Conservation (phyloP, 225 moss, liverwort and hornwort species). For the Bryoerythrophyllum caledonicum region DNA sequence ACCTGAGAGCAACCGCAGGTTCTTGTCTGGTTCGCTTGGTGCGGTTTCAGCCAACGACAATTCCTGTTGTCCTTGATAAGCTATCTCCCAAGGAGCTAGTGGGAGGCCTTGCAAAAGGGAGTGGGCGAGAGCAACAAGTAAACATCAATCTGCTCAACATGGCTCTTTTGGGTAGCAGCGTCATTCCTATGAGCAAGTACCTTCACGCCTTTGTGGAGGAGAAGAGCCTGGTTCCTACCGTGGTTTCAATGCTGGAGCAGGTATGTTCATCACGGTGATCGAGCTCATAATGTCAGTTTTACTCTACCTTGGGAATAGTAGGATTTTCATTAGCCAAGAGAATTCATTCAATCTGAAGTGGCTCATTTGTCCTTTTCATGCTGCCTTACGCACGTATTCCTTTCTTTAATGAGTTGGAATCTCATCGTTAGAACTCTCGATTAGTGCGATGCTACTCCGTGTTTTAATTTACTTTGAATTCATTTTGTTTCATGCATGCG, state of each 20-base stretch:
- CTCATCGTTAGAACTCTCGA: background rate
- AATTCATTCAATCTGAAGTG: background rate
- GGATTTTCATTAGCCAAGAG: background rate
- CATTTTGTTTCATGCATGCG: background rate
- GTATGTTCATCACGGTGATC: slow-evolving; percentile 2
- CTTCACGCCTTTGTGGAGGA: slow-evolving; percentile 63
- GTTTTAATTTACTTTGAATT: background rate
- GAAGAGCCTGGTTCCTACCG: slow-evolving; percentile 66
- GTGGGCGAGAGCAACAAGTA: slow-evolving; percentile 70
- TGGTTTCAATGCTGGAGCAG: slow-evolving; percentile 72
- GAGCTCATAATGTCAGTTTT: background rate
- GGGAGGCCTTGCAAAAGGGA: slow-evolving; percentile 61
- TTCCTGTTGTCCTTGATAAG: slow-evolving; percentile 69
- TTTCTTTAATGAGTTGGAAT: background rate
- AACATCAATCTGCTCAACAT: slow-evolving; percentile 78
- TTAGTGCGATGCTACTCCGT: background rate
- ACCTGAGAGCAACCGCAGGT: slow-evolving; percentile 69
- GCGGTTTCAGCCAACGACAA: slow-evolving; percentile 62
- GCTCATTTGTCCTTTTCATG: background rate
- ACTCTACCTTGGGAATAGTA: background rate
- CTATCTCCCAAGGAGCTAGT: slow-evolving; percentile 70
- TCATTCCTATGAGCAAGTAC: slow-evolving; percentile 70
- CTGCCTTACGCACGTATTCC: background rate
- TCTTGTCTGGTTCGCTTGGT: slow-evolving; percentile 77
- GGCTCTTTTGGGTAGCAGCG: slow-evolving; percentile 69